Percentiles rank a stretch among this genome's conserved stretches.
phyloP scores from a whole-genome alignment of 2,329 filamentous ascomycete genomes.

The Penicillium janthinellum region DNA sequence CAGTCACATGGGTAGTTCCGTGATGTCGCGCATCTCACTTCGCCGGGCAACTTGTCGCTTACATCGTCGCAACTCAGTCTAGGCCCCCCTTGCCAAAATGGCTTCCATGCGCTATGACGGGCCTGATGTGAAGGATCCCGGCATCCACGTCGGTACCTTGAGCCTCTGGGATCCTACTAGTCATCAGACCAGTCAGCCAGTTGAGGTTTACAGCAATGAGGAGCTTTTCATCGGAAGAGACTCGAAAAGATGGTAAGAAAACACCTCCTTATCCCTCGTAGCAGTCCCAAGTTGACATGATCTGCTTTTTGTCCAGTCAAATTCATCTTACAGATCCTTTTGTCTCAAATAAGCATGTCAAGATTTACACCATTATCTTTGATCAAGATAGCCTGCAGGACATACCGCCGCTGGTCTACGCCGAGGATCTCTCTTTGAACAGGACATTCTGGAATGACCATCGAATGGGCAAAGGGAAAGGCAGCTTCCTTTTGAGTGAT shows the following conservation, averaged over 20 bases:
- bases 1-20: background rate
- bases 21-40: background rate
- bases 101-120: background rate
- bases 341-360: slow-evolving; percentile 46
- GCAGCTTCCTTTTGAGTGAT: slow-evolving; percentile 41
- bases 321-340: slow-evolving; percentile 36
- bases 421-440: slow-evolving; percentile 46
- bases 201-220: slow-evolving; percentile 32
- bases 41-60: background rate
- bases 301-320: slow-evolving; percentile 29
- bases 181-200: slow-evolving; percentile 10
- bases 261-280: background rate
- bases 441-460: slow-evolving; percentile 45
- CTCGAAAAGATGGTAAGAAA: slow-evolving; percentile 33
- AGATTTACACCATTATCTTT: slow-evolving; percentile 48
- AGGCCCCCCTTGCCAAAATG: background rate
- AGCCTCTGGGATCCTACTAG: slow-evolving; percentile 26
- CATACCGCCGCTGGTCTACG: slow-evolving; percentile 47
- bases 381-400: slow-evolving; percentile 40
- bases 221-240: slow-evolving; percentile 43
- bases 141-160: slow-evolving; percentile 26
- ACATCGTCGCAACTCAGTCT: background rate
- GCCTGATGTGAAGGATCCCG: background rate
- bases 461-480: slow-evolving; percentile 33
- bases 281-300: slow-evolving; percentile 5